These are phyloP conservation scores for Trichoderma gamsii DNA, from an alignment of 495 filamentous ascomycete genomes.

Conservation along the genomic window DNA sequence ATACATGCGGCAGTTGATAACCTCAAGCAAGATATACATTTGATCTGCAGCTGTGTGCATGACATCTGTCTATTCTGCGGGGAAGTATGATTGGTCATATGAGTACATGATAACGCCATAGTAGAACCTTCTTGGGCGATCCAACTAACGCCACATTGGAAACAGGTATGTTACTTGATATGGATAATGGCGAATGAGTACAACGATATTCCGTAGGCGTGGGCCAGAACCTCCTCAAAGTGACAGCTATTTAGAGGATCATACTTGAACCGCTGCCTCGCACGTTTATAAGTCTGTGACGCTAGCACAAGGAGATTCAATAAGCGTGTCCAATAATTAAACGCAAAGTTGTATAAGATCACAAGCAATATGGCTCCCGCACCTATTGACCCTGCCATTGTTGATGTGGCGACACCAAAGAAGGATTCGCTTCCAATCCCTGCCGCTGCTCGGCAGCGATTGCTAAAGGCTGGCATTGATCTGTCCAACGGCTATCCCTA, in stretches of 20 bases:
- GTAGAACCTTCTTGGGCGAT: not conserved
- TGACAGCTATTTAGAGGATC: no score
- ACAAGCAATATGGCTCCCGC: constrained; percentile 32
- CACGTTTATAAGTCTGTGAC: no score
- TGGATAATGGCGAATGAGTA: no score
- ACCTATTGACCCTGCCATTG: constrained; percentile 54
- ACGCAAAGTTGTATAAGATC: not conserved
- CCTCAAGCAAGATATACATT: not conserved
- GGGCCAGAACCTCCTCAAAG: no score
- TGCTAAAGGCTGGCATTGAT: constrained; percentile 60
- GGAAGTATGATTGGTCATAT: not conserved
- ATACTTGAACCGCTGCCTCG: no score
- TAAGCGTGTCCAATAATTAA: not conserved
- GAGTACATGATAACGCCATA: not conserved
- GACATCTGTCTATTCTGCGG: not conserved
- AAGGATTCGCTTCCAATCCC: constrained; percentile 60
- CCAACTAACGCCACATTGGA: not conserved
- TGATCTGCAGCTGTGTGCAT: not conserved
- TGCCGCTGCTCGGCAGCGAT: constrained; percentile 43
- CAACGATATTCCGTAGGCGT: no score
- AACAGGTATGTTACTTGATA: not conserved
- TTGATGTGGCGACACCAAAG: constrained; percentile 51
- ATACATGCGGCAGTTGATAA: not conserved
- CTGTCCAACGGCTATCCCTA: constrained; percentile 62
- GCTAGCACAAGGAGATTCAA: not conserved